Base-by-base conservation (phyloP, 306 rosid genomes). In the Fragaria vesca region DNA sequence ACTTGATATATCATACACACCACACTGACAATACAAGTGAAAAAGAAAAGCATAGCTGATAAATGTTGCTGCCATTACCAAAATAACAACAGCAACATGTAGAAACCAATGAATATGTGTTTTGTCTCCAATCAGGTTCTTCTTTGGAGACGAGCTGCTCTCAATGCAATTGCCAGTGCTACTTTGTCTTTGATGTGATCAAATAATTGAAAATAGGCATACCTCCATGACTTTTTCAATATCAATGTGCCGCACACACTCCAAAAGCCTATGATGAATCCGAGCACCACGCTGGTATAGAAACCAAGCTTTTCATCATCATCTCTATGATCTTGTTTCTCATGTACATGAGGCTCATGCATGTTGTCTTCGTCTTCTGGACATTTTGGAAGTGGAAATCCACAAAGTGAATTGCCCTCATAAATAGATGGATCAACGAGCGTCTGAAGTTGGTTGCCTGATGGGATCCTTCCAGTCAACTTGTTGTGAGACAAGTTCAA, bases 401-500 rank as follows among this genome's bases (percentile, higher is more conserved):
- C 73, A 21, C 73, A 36, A 0, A 76, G 13, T 13, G 12, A 36
- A 50, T 76, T 76, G 17, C 17, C 42, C 36, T n/a, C 50, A 5
- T 66, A 76, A 38, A 76, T 76, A 4, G 73, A 66, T 66, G 17
- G 0, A 11, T 76, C 42, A 1, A 4, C 1, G 0, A 66, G 73
- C 0, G 52, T 65, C 18, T 50, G 66, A 0, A 76, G 51, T 0
- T 76, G 72, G 38, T 21, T 21, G 12, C 50, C 24, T 0, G 3
- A 1, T 5, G 73, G 73, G 3, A 76, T 76, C 5, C 24, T 66
- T 17, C 73, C 73, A 0, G 1, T 12, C 40, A 76, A 21, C 16
- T 51, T 66, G 72, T 76, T 76, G 52, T 34, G 20, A 0, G 79
- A 76, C 6, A 76, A 38, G 20, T 76, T 51, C 26, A 76, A 9